Evolutionary conservation across 805 yeast species (phyloP).

Genomic region (Helenozyma rhizophorensis): DNA sequence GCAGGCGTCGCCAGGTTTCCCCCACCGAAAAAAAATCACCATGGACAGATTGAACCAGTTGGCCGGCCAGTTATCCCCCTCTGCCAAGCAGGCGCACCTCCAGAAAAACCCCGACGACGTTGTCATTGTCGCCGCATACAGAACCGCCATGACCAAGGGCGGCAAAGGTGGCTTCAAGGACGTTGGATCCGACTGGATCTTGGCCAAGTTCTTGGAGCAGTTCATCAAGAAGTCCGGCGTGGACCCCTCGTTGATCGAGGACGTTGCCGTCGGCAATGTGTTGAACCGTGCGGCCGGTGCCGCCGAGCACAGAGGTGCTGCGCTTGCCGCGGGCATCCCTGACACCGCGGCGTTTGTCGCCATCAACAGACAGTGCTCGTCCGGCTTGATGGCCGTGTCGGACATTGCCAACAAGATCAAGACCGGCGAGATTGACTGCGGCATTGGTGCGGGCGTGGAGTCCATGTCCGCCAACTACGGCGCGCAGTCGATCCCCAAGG

Average conservation of each 20-base stretch:
- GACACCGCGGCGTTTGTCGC: slow-evolving; percentile 73
- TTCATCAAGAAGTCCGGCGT: slow-evolving; percentile 52
- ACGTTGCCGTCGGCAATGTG: slow-evolving; percentile 87
- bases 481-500: slow-evolving; percentile 62
- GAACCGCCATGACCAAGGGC: slow-evolving; percentile 87
- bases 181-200: slow-evolving; percentile 73
- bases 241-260: slow-evolving; percentile 60
- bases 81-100: slow-evolving; percentile 37
- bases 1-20: slow-evolving; percentile 1
- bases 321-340: slow-evolving; percentile 88
- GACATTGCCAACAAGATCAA: slow-evolving; percentile 86
- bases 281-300: slow-evolving; percentile 93
- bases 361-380: slow-evolving; percentile 90
- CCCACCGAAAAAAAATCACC: neutral
- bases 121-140: slow-evolving; percentile 83
- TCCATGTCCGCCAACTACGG: slow-evolving; percentile 90
- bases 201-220: slow-evolving; percentile 59
- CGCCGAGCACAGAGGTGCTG: slow-evolving; percentile 89
- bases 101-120: slow-evolving; percentile 80
- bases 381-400: slow-evolving; percentile 87
- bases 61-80: slow-evolving; percentile 40
- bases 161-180: slow-evolving; percentile 85
- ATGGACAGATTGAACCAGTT: slow-evolving; percentile 47
- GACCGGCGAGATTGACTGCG: slow-evolving; percentile 85
- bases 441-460: slow-evolving; percentile 91